Base-by-base conservation (phyloP, 2,329 filamentous ascomycete genomes). In the Cytospora paraplurivora region DNA sequence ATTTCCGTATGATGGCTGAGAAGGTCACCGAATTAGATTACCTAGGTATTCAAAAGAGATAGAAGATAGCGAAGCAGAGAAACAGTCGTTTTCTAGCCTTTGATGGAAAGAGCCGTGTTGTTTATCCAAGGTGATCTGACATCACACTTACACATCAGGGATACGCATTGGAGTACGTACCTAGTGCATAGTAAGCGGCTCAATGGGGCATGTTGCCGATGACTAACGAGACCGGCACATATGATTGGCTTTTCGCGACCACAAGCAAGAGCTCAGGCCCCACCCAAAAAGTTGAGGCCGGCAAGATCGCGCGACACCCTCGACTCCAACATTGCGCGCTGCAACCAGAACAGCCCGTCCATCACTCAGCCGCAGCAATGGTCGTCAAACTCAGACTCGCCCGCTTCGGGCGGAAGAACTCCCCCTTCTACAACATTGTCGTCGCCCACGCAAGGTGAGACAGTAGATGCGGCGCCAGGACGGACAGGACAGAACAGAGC, bases 391-490 rank as follows among this genome's bases (percentile, higher is more conserved):
- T 99, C 76, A 90, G 95, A 65, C 88, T 99, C 71, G 91, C 95
- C 71, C 93, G 95, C 76, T 97, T 98, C 76, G 93, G 93, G 74
- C 92, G 90, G 76, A 87, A 85, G 68, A 93, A 96, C 75, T 76
- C 86, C n/a, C 94, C 95, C 2, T 90, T 97, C 71, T 99, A 97
- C 84, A 99, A 99, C 80, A 97, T 99, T 68, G 92, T 98, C 69
- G 91, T 99, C 68, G 86, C 93, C 17, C 94, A 98, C 73, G 93
- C 93, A 54, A 88, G 93, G 91, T 96, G 85, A 61, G 59, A 55
- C 21, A 49, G 4, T 38, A 21, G 8, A 47, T 7, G 11, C 13
- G 11, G 32, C 2, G 10, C 15, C 6, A 37, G 10, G 44, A 21
- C 12, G 4, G 27, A 27, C 38, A 49, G 49, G 12, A 33, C 10